phyloP scores from a whole-genome alignment of 2,329 filamentous ascomycete genomes.

The Pseudocercospora cruenta region DNA sequence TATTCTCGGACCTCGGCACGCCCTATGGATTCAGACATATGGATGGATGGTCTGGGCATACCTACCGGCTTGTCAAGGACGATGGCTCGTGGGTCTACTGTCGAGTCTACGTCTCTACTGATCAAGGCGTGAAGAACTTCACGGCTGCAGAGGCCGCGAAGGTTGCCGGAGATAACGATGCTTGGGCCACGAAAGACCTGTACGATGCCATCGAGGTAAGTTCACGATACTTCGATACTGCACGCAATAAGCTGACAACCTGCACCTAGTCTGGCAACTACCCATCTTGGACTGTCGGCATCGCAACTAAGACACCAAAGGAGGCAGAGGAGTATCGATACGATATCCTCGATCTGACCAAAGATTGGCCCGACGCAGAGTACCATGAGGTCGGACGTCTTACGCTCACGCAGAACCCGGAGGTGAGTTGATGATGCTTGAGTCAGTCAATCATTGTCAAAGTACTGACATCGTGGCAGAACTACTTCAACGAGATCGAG shows the following conservation, averaged over 20 bases:
- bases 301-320: constrained; percentile 52
- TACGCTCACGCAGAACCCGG: constrained; percentile 58
- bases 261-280: constrained; percentile 47
- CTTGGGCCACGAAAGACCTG: constrained; percentile 54
- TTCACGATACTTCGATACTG: neutral
- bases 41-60: constrained; percentile 27
- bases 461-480: constrained; percentile 24
- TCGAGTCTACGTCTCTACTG: constrained; percentile 26
- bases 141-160: constrained; percentile 50
- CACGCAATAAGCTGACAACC: neutral
- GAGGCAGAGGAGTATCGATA: constrained; percentile 56
- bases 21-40: constrained; percentile 42
- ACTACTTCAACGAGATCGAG: constrained; percentile 57
- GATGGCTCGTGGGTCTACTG: constrained; percentile 54
- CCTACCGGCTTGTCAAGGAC: constrained; percentile 45
- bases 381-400: constrained; percentile 55
- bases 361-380: constrained; percentile 54
- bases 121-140: constrained; percentile 56
- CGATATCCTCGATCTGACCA: constrained; percentile 59
- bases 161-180: constrained; percentile 54
- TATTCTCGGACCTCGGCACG: constrained; percentile 56
- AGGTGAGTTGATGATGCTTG: constrained; percentile 25
- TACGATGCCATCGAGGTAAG: constrained; percentile 48
- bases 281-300: constrained; percentile 49
- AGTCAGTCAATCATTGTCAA: neutral